A percentile compares a stretch with the other conserved stretches of the same genome.
phyloP scores from a whole-genome alignment of 371 early-diverging fungal genomes.

The Mortierella sp. region DNA sequence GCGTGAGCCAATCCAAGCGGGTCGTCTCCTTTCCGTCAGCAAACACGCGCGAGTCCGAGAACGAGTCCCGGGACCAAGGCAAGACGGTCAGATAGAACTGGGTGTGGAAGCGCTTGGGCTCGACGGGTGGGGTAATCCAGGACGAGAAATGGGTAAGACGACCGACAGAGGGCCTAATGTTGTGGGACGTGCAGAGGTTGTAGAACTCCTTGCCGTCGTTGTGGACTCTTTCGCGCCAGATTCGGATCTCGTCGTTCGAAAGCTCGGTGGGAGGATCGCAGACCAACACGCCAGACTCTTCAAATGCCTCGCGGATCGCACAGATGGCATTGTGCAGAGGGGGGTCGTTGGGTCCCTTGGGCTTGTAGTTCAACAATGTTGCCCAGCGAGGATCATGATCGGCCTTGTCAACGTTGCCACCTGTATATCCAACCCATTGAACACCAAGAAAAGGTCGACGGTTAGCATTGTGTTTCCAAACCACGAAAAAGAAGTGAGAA shows the following conservation, averaged over 20 bases:
- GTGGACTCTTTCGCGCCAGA: conserved; percentile 69
- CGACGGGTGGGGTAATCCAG: conserved; percentile 84
- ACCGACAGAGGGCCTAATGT: conserved; percentile 62
- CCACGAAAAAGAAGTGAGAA: too few relatives aligned
- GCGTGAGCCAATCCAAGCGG: conserved; percentile 77
- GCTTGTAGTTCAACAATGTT: conserved; percentile 32
- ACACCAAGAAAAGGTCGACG: not conserved
- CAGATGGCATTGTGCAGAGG: conserved; percentile 66
- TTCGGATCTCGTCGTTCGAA: conserved; percentile 43
- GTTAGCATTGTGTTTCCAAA: not conserved
- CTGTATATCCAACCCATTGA: conserved; percentile 34
- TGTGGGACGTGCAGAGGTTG: conserved; percentile 63
- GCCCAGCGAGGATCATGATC: conserved; percentile 66
- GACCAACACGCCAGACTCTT: conserved; percentile 83
- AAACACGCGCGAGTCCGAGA: conserved; percentile 46
- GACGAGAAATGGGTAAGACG: conserved; percentile 72
- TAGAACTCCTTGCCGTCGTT: conserved; percentile 67
- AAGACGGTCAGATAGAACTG: conserved; percentile 79
- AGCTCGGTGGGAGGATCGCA: conserved; percentile 62
- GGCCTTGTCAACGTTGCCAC: conserved; percentile 71
- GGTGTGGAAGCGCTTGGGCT: conserved; percentile 80
- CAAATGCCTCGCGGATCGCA: conserved; percentile 87
- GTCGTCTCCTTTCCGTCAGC: conserved; percentile 79
- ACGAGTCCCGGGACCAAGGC: conserved; percentile 52
- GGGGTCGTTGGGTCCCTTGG: conserved; percentile 19